Evolutionary conservation across 208 protist genomes (phyloP), one percentile per base, ranked within the genome.

Genomic region (Phytomonas sp.): DNA sequence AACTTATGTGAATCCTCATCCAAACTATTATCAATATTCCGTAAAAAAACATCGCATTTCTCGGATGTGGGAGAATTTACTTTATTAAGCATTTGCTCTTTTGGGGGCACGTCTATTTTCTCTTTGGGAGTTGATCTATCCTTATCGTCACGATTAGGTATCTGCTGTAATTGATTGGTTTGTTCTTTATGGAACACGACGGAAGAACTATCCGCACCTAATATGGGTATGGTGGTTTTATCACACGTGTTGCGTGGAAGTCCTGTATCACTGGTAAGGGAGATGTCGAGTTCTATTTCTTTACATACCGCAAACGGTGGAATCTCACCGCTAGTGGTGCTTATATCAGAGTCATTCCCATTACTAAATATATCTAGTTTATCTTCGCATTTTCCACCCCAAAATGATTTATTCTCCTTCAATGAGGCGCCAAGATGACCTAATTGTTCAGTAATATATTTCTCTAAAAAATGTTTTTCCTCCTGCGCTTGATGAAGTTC

Each of bases 1-100:
- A 63, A 26, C 26, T 61, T 45, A n/a, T n/a, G 42, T 52, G 64
- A 23, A 29, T 73, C 71, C 19, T 34, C 29, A 32, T 67, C 59
- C 5, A 56, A 56, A 56, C 16, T 56, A 19, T 26, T 56, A 56
- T 19, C 45, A 56, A 56, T 26, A 26, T 56, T 26, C 16, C 5
- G 10, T 26, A 56, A 26, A 26, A 4, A 56, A 6, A 1, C 19
- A 26, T 56, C 6, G 45, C 19, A 19, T 4, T 56, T 56, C 45
- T 56, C 26, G 4, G 23, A 2, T 19, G 6, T 23, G 19, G 45
- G 26, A 26, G 19, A 56, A 56, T 19, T 56, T 23, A 23, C 19
- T 56, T 56, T 56, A 56, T 26, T 56, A 26, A 56, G 45, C 19
- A 26, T 56, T 56, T 56, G 45, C 6, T 19, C 45, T 56, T 56